These are phyloP conservation scores for Cryphonectria naterciae DNA, from an alignment of 2,329 filamentous ascomycete genomes.

Conservation along the genomic window DNA sequence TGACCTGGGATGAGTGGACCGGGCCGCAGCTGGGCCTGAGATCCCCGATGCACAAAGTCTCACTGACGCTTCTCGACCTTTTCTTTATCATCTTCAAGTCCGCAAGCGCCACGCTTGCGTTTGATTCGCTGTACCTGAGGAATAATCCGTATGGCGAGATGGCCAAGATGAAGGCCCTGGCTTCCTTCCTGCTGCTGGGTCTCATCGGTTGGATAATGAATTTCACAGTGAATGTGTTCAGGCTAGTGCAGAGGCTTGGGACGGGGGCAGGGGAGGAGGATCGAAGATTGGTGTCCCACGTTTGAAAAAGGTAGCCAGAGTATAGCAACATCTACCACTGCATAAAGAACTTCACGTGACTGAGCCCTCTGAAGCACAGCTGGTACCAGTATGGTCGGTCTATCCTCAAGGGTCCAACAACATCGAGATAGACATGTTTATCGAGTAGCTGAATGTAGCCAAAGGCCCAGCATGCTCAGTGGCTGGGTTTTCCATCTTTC, in stretches of 20 bases:
- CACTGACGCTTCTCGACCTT: constrained; percentile 87
- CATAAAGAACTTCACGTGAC: background rate
- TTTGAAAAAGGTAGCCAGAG: background rate
- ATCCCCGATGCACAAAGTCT: constrained; percentile 80
- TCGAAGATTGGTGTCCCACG: constrained; percentile 9
- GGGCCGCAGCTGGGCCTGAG: constrained; percentile 90
- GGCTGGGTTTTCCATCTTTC: background rate
- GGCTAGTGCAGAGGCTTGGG: constrained; percentile 65
- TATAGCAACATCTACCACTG: background rate
- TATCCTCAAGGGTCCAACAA: too few relatives aligned
- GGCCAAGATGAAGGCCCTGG: constrained; percentile 59
- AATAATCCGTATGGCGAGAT: constrained; percentile 33
- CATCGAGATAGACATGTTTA: background rate
- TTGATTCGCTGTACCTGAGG: constrained; percentile 75
- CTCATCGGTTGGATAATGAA: constrained; percentile 89
- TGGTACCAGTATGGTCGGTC: background rate
- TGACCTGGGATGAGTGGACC: constrained; percentile 96
- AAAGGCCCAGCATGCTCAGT: background rate
- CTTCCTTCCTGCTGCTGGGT: constrained; percentile 78
- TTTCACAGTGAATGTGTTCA: constrained; percentile 83
- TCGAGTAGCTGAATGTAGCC: background rate
- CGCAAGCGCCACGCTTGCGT: constrained; percentile 87
- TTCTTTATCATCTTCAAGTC: constrained; percentile 98
- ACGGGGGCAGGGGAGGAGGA: constrained; percentile 59
- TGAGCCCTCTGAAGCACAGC: background rate